These are phyloP conservation scores for Didymosphaeria variabile DNA, from an alignment of 2,329 filamentous ascomycete species.

Conservation along the genomic window DNA sequence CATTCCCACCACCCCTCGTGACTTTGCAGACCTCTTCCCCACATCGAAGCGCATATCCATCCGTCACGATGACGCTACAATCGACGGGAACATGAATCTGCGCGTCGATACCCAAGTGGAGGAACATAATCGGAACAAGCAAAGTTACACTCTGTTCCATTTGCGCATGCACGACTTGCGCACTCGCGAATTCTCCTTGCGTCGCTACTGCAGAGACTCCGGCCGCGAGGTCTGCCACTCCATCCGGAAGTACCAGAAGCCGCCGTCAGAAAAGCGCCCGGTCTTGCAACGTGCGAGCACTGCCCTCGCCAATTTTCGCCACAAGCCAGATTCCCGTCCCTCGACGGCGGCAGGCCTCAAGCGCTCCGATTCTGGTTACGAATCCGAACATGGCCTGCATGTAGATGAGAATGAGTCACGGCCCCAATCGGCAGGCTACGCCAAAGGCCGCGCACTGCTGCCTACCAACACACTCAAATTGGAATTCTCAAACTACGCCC, in stretches of 20 bases:
- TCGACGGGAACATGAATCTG: slow-evolving; percentile 96
- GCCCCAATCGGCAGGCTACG: slow-evolving; percentile 45
- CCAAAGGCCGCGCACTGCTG: slow-evolving; percentile 51
- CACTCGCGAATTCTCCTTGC: slow-evolving; percentile 86
- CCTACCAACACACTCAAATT: slow-evolving; percentile 84
- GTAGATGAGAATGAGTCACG: slow-evolving; percentile 37
- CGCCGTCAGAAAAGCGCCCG: slow-evolving; percentile 59
- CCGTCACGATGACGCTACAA: slow-evolving; percentile 86
- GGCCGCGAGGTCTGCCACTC: slow-evolving; percentile 92
- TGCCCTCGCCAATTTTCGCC: slow-evolving; percentile 64
- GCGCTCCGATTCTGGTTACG: slow-evolving; percentile 68
- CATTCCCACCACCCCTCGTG: slow-evolving; percentile 78
- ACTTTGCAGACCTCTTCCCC: slow-evolving; percentile 87
- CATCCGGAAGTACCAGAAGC: slow-evolving; percentile 72
- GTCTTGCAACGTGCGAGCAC: slow-evolving; percentile 67
- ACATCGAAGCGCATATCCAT: slow-evolving; percentile 82
- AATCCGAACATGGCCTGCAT: slow-evolving; percentile 52
- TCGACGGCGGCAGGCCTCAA: slow-evolving; percentile 56
- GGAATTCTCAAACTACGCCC: slow-evolving; percentile 97
- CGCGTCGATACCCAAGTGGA: slow-evolving; percentile 80
- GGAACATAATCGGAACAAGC: slow-evolving; percentile 64
- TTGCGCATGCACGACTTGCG: slow-evolving; percentile 92
- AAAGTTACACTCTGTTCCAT: slow-evolving; percentile 85
- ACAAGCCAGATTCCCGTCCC: slow-evolving; percentile 63
- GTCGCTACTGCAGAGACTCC: slow-evolving; percentile 90